Conservation (phyloP, 768 basidiomycete genomes). For the Tremella yokohamensis region DNA sequence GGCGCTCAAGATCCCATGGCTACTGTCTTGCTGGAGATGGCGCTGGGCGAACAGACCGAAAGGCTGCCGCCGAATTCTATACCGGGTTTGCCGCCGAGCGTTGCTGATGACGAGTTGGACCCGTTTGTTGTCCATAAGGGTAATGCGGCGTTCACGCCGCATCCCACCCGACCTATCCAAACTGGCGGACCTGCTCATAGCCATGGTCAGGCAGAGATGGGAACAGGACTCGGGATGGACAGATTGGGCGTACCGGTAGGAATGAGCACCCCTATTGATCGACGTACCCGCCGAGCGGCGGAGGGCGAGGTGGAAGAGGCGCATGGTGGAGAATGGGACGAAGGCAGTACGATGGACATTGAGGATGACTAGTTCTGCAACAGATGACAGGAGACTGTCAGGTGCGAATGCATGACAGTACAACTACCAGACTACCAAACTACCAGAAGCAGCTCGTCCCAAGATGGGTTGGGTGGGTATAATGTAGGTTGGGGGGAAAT, state of each 20-base stretch:
- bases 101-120: constrained; percentile 26
- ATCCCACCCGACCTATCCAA: too few relatives aligned
- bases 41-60: constrained; percentile 43
- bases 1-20: constrained; percentile 47
- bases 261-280: background rate
- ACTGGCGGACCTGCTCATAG: too few relatives aligned
- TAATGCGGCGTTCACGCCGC: constrained; percentile 5
- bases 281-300: background rate
- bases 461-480: too few relatives aligned
- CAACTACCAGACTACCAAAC: too few relatives aligned
- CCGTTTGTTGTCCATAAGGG: constrained; percentile 36
- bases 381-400: too few relatives aligned
- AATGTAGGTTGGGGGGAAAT: too few relatives aligned
- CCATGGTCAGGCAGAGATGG: too few relatives aligned
- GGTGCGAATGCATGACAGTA: too few relatives aligned
- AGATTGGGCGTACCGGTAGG: too few relatives aligned
- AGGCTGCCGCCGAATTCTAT: constrained; percentile 31
- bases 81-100: constrained; percentile 35
- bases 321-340: too few relatives aligned
- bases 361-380: constrained; percentile 23
- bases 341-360: constrained; percentile 32
- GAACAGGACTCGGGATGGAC: too few relatives aligned
- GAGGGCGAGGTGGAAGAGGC: constrained; percentile 23
- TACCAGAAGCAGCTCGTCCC: too few relatives aligned
- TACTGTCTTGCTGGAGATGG: constrained; percentile 48